A percentile compares a stretch with the other conserved stretches of the same genome.
phyloP scores from a whole-genome alignment of 768 basidiomycete species.

The Leccinum olivaceopallidum region DNA sequence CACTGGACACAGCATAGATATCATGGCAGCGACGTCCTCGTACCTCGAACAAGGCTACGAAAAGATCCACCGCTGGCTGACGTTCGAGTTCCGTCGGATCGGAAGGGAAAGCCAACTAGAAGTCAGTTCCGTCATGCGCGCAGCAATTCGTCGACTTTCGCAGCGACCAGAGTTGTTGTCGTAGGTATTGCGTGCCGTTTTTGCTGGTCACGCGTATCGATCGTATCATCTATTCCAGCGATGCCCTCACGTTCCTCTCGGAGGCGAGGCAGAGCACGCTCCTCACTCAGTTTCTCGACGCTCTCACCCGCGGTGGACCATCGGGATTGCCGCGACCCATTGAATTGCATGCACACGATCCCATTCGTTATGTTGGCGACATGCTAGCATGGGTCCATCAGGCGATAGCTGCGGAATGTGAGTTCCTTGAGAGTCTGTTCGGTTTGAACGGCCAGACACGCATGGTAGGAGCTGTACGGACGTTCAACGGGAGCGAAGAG shows the following conservation, averaged over 20 bases:
- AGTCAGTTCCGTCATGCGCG: slow-evolving; percentile 61
- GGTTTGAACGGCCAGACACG: slow-evolving; percentile 50
- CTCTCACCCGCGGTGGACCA: slow-evolving; percentile 85
- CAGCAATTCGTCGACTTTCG: slow-evolving; percentile 73
- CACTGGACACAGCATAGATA: slow-evolving; percentile 65
- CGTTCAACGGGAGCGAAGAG: slow-evolving; percentile 56
- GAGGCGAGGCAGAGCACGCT: slow-evolving; percentile 82
- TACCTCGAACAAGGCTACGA: slow-evolving; percentile 89
- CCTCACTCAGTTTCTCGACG: slow-evolving; percentile 79
- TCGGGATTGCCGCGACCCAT: slow-evolving; percentile 89
- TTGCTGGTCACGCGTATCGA: neutral
- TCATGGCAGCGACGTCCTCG: slow-evolving; percentile 79
- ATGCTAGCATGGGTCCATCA: slow-evolving; percentile 99
- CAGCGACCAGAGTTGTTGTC: slow-evolving; percentile 73
- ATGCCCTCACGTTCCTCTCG: slow-evolving; percentile 74
- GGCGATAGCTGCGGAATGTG: slow-evolving; percentile 90
- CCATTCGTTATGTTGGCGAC: slow-evolving; percentile 93
- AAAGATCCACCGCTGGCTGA: slow-evolving; percentile 84
- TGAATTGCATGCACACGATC: slow-evolving; percentile 97
- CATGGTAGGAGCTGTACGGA: slow-evolving; percentile 76
- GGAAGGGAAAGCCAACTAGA: slow-evolving; percentile 75
- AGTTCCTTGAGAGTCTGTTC: slow-evolving; percentile 89
- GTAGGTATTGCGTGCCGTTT: slow-evolving; percentile 16
- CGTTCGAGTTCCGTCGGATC: slow-evolving; percentile 80
- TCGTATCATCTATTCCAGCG: slow-evolving; percentile 43